Conservation (phyloP, 2,329 filamentous ascomycete species). For the Nothopassalora personata region DNA sequence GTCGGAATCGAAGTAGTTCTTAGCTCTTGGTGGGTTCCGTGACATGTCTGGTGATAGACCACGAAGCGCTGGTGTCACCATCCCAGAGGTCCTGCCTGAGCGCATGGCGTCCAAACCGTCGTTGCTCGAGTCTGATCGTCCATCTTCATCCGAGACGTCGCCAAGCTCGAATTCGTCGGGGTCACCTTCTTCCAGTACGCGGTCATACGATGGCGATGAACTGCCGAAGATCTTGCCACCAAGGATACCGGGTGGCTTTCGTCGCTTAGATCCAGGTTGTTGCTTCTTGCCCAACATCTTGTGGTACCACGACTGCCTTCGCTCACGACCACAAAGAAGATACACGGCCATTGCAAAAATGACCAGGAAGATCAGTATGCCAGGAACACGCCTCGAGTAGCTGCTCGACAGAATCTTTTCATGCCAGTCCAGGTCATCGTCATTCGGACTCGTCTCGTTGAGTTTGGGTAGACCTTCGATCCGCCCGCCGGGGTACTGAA, state of each 20-base stretch:
- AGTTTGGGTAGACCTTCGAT: slow-evolving; percentile 28
- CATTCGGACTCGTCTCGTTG: slow-evolving; percentile 38
- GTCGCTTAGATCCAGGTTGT: slow-evolving; percentile 34
- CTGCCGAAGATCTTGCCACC: slow-evolving; percentile 59
- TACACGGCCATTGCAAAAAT: slow-evolving; percentile 65
- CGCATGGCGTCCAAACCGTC: slow-evolving; percentile 39
- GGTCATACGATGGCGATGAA: slow-evolving; percentile 61
- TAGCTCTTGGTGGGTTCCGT: slow-evolving; percentile 25
- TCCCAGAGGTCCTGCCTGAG: slow-evolving; percentile 57
- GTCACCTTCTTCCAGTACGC: slow-evolving; percentile 78
- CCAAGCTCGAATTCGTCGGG: slow-evolving; percentile 70
- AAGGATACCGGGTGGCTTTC: slow-evolving; percentile 19
- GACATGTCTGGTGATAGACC: slow-evolving; percentile 29
- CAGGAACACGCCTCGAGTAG: slow-evolving; percentile 62
- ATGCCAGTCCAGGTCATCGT: slow-evolving; percentile 49
- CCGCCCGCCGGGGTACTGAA: slow-evolving; percentile 66
- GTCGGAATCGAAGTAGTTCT: slow-evolving; percentile 42
- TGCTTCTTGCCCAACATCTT: slow-evolving; percentile 48
- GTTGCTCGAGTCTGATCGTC: slow-evolving; percentile 15
- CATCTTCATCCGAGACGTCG: slow-evolving; percentile 55
- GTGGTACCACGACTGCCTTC: slow-evolving; percentile 55
- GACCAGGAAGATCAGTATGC: slow-evolving; percentile 71
- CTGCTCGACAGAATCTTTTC: slow-evolving; percentile 58
- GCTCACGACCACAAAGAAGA: slow-evolving; percentile 73
- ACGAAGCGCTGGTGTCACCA: slow-evolving; percentile 54